Evolutionary conservation across 495 filamentous ascomycete genomes (phyloP).

Genomic region (Penicillium ucsense): DNA sequence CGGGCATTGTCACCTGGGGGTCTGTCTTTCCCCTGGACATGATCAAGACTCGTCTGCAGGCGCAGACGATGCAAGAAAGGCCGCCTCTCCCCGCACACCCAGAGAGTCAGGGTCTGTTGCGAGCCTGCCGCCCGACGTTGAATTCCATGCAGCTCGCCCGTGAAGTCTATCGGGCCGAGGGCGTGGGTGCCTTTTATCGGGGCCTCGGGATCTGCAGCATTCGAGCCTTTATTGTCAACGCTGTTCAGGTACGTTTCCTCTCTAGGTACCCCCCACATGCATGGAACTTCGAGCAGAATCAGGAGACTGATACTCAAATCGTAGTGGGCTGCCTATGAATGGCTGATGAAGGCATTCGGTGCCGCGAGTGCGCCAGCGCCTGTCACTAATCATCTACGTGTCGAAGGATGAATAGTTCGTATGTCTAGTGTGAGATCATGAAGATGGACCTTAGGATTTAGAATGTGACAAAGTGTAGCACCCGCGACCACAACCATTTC

Average conservation of each 20-base stretch:
- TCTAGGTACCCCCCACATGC: not conserved
- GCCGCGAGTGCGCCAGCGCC: not conserved
- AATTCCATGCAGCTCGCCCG: slow-evolving; percentile 53
- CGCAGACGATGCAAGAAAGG: slow-evolving; percentile 37
- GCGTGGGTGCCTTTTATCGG: slow-evolving; percentile 60
- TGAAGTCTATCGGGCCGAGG: slow-evolving; percentile 54
- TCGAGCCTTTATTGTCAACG: slow-evolving; percentile 79
- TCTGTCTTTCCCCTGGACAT: slow-evolving; percentile 84
- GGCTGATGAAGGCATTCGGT: slow-evolving; percentile 51
- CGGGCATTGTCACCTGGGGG: slow-evolving; percentile 75
- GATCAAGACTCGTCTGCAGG: slow-evolving; percentile 79
- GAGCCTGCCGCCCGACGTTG: slow-evolving; percentile 18
- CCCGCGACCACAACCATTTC: too few relatives aligned
- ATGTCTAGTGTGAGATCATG: too few relatives aligned
- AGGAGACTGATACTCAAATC: slow-evolving; percentile 1
- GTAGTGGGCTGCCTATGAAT: slow-evolving; percentile 81
- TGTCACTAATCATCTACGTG: not conserved
- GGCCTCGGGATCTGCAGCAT: slow-evolving; percentile 71
- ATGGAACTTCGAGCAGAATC: too few relatives aligned
- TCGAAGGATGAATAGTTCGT: too few relatives aligned
- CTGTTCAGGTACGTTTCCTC: slow-evolving; percentile 39
- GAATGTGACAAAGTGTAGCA: too few relatives aligned
- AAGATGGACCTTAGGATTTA: too few relatives aligned
- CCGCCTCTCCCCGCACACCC: slow-evolving; percentile 4
- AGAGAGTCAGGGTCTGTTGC: slow-evolving; percentile 19